phyloP scores from a whole-genome alignment of 164 flowering plant genomes.

The Piper betle region DNA sequence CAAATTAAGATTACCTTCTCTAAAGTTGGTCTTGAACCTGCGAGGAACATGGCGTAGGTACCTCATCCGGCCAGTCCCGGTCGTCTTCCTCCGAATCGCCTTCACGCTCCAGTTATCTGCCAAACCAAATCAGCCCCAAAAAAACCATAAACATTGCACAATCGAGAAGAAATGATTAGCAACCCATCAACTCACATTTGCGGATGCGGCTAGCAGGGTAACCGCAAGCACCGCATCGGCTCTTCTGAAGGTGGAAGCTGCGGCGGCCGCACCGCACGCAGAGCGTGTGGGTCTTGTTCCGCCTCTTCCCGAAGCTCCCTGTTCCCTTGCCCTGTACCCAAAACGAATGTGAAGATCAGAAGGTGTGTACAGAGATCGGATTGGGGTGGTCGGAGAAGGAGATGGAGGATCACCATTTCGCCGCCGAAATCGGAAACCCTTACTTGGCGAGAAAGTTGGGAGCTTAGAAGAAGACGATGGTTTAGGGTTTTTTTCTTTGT shows the following conservation, averaged over 20 bases:
- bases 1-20: slow-evolving; percentile 16
- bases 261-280: slow-evolving; percentile 88
- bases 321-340: slow-evolving; percentile 66
- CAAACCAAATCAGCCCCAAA: neutral
- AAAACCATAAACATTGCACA: neutral
- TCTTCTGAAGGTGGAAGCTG: slow-evolving; percentile 92
- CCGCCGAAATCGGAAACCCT: slow-evolving; percentile 12
- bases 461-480: neutral
- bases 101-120: slow-evolving; percentile 29
- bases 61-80: slow-evolving; percentile 27
- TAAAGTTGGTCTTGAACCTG: slow-evolving; percentile 26
- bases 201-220: slow-evolving; percentile 67
- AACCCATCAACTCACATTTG: slow-evolving; percentile 28
- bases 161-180: too few relatives aligned
- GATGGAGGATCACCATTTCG: slow-evolving; percentile 6
- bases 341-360: too few relatives aligned
- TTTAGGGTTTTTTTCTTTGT: too few relatives aligned
- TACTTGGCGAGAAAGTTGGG: neutral
- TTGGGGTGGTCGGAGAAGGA: neutral
- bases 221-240: slow-evolving; percentile 80
- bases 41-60: slow-evolving; percentile 24
- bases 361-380: too few relatives aligned
- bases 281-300: slow-evolving; percentile 94
- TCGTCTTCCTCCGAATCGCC: slow-evolving; percentile 25
- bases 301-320: slow-evolving; percentile 89